Evolutionary conservation across 2,329 filamentous ascomycete genomes (phyloP), one percentile per base, ranked within the genome.

Genomic region (Zopfia rhizophila): DNA sequence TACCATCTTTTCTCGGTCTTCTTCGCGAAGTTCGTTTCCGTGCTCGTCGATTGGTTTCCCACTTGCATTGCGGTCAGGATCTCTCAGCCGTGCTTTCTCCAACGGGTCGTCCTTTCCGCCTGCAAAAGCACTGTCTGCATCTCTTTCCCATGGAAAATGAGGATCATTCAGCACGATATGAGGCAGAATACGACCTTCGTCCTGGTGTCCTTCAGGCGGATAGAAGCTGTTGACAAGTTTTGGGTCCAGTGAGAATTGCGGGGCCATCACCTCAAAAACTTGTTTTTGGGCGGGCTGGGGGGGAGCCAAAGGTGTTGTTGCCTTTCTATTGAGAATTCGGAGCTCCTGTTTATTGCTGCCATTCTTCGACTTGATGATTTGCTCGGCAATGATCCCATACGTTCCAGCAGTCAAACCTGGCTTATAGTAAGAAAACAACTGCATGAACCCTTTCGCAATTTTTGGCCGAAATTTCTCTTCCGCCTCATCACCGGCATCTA

Each of bases 101-200:
- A 14, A 7, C 29, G 7, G 8, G 29, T 16, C 14, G 7, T 14
- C 8, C 14, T 8, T 31, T 7, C 29, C 29, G 29, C 29, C 29
- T 10, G 8, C 14, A 14, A 31, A 17, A n/a, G n/a, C n/a, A 14
- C 17, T 8, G 16, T 13, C 27, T 4, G 18, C 39, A 18, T 19
- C 22, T 5, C 43, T 48, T 51, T 75, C 72, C 78, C 78, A 79
- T 0, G 76, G 77, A 1, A 78, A 48, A 41, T 72, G 65, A 0
- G 75, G 71, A 46, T 79, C 74, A 1, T 53, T 74, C 14, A 80
- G 60, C 4, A 79, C 73, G 0, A 80, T 52, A 51, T 80, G 76
- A 1, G 77, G 78, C 3, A 79, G 51, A 1, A 72, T 66, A 0
- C 57, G 24, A 4, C 42, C 45, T 1, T 62, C 45, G n/a, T 70